Percentiles rank a stretch among this genome's conserved stretches.
These are phyloP conservation scores for Neurospora sp. DNA, from an alignment of 495 filamentous ascomycete species.

Conservation along the genomic window DNA sequence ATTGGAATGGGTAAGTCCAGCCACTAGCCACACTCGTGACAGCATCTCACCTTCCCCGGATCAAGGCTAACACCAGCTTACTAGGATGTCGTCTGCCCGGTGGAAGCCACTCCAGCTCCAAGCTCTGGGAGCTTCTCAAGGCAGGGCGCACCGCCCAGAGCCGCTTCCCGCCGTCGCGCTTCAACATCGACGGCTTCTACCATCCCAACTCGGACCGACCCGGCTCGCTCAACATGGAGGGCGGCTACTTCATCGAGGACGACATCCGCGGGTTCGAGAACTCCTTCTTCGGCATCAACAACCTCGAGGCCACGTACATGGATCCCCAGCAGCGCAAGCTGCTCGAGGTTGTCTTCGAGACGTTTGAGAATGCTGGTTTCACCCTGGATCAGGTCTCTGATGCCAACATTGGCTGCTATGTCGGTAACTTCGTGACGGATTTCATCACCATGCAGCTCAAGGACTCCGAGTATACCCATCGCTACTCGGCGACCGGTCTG, in stretches of 20 bases:
- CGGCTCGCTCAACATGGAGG: constrained; percentile 26
- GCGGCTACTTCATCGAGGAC: constrained; percentile 57
- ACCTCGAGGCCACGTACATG: constrained; percentile 36
- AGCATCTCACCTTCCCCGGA: too few relatives aligned
- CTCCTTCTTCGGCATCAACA: constrained; percentile 40
- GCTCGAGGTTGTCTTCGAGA: constrained; percentile 41
- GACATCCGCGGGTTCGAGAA: constrained; percentile 36
- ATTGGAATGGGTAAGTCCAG: constrained; percentile 30
- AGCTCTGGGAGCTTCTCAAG: constrained; percentile 31
- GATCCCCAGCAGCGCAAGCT: constrained; percentile 45
- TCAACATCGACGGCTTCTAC: constrained; percentile 48
- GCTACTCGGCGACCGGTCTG: constrained; percentile 20
- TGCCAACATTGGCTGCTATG: constrained; percentile 36
- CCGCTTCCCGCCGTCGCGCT: constrained; percentile 48
- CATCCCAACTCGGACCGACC: constrained; percentile 41
- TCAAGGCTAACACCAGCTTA: background rate
- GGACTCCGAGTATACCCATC: constrained; percentile 9
- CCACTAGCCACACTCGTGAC: background rate
- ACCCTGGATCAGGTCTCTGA: constrained; percentile 13
- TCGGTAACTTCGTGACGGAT: constrained; percentile 57
- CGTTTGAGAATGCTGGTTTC: constrained; percentile 44
- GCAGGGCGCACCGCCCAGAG: background rate
- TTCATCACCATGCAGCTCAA: constrained; percentile 43
- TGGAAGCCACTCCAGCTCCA: constrained; percentile 26
- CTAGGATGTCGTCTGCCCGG: constrained; percentile 40